Evolutionary conservation across 768 basidiomycete genomes (phyloP), one percentile per base, ranked within the genome.

Genomic region (Lactifluus echinatus): DNA sequence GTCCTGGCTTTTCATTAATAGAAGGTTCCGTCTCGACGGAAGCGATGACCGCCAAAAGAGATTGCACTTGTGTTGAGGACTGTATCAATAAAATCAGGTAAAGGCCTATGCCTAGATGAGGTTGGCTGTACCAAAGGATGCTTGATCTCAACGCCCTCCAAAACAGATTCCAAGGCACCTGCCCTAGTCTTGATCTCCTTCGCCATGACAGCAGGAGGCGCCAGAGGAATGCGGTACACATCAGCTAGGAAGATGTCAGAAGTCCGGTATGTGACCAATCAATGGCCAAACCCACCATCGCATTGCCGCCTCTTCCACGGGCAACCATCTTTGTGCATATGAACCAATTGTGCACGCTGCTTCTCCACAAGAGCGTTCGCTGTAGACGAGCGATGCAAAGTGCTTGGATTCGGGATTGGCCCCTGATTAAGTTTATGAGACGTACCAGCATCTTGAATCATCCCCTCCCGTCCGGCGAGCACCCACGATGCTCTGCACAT

Each of bases 291-390:
- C 81, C 60, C 65, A 92, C 89, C 72, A 68, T 90, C 87, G 63
- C 89, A 91, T 67, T 92, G 90, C 55, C 81, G 79, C 49, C 77
- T 74, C 68, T 80, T 87, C 90, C 90, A 93, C 2, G 90, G 89
- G 66, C 90, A 93, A 0, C 87, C 86, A 44, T 82, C 76, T 68
- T 90, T 90, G 67, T 93, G 90, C 65, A 78, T 77, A 4, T 80
- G 78, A 1, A 90, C 79, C 4, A 93, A 71, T 42, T 80, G 79
- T 3, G 65, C 59, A 14, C 79, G 79, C 67, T 92, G 90, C 63
- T 85, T 90, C 67, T 89, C 87, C 36, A 89, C 72, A 59, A 92
- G 72, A 14, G 81, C 68, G 66, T 80, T 83, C 39, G 84, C 89
- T 88, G 23, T 12, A 63, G 14, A 64, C 21, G 49, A 54, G 39